A percentile compares a stretch with the other conserved stretches of the same genome.
phyloP scores from a whole-genome alignment of 306 rosid species.

The Vigna mungo region DNA sequence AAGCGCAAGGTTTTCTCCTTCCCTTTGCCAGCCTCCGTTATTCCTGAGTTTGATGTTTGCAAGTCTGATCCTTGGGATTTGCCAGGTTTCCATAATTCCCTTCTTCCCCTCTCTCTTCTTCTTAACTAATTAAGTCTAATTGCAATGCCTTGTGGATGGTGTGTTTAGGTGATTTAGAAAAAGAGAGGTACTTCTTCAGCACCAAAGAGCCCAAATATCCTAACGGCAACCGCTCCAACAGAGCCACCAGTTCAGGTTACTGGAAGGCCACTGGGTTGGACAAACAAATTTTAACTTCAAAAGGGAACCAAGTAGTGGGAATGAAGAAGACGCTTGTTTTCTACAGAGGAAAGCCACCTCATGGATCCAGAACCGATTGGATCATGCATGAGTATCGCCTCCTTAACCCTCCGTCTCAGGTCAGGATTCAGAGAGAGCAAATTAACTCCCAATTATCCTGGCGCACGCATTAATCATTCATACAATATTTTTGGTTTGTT shows the following conservation, averaged over 20 bases:
- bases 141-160: background rate
- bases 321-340: constrained; percentile 95
- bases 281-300: constrained; percentile 65
- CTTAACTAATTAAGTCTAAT: background rate
- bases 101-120: background rate
- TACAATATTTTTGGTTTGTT: background rate
- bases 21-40: constrained; percentile 92
- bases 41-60: constrained; percentile 88
- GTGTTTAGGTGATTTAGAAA: constrained; percentile 69
- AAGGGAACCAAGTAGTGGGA: constrained; percentile 68
- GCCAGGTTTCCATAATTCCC: constrained; percentile 42
- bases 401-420: constrained; percentile 11
- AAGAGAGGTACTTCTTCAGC: constrained; percentile 95
- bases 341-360: constrained; percentile 89
- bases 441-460: background rate
- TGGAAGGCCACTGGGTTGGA: constrained; percentile 99
- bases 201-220: constrained; percentile 92
- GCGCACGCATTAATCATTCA: background rate
- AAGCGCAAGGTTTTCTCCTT: constrained; percentile 75
- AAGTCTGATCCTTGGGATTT: constrained; percentile 99
- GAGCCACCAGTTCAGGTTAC: constrained; percentile 88
- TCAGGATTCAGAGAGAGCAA: background rate
- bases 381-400: constrained; percentile 98
- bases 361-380: constrained; percentile 94
- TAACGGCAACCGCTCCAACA: constrained; percentile 91